Evolutionary conservation across 139 green algal genomes (phyloP).

Genomic region (Volvox reticuliferus): DNA sequence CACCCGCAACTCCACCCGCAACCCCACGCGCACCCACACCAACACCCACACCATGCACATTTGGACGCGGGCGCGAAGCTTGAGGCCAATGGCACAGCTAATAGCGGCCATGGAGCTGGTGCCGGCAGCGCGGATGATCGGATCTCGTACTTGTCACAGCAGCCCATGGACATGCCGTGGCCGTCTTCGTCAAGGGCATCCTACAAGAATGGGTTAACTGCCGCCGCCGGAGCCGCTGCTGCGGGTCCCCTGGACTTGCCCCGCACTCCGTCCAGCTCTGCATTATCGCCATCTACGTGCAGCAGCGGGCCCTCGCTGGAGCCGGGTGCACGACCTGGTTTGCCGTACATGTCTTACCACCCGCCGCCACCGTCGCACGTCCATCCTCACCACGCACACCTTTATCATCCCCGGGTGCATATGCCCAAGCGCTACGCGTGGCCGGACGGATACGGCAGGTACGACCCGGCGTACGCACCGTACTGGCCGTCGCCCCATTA

Average conservation of each 20-base stretch:
- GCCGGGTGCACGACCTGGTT: not conserved
- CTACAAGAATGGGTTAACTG: not conserved
- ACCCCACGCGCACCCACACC: not conserved
- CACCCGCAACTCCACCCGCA: too few relatives aligned
- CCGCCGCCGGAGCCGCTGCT: not conserved
- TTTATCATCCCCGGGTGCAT: not conserved
- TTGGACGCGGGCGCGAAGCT: not conserved
- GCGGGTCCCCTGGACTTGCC: not conserved
- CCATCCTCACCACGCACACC: not conserved
- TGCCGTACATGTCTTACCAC: not conserved
- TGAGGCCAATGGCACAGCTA: not conserved
- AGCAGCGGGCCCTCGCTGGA: not conserved
- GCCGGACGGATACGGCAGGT: constrained; percentile 2
- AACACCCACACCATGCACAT: not conserved
- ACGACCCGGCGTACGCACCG: not conserved
- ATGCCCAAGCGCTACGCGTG: not conserved
- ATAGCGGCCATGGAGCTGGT: not conserved
- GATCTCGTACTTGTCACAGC: not conserved
- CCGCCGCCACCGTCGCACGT: not conserved
- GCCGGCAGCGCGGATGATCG: not conserved
- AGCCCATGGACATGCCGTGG: not conserved
- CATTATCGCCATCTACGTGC: not conserved
- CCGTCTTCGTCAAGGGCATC: not conserved
- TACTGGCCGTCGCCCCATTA: not conserved
- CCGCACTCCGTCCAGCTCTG: not conserved